Evolutionary conservation across 2,329 filamentous ascomycete species (phyloP), one percentile per base, ranked within the genome.

Genomic region (Helicocarpus griseus): DNA sequence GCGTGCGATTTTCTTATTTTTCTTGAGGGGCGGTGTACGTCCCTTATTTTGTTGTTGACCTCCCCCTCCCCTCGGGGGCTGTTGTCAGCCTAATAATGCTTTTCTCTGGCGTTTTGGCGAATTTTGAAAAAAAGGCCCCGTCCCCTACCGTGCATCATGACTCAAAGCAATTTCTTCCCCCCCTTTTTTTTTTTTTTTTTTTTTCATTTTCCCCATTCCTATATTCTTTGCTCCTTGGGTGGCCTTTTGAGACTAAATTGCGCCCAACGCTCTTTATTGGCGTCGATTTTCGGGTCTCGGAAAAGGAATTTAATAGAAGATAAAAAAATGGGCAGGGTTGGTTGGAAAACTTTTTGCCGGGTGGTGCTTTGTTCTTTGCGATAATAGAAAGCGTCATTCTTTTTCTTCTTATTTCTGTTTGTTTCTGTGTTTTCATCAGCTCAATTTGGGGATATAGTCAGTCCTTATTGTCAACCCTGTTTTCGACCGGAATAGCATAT

Each of bases 221-320:
- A 14, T 31, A 5, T 5, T 17, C n/a, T 31, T 13, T 31, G 29
- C n/a, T n/a, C n/a, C n/a, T n/a, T n/a, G n/a, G n/a, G n/a, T n/a
- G n/a, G n/a, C n/a, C n/a, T 19, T 21, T 29, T 21, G 7, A 45
- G 2, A n/a, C 31, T n/a, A 11, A 44, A 2, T 29, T 24, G 31
- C n/a, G 9, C n/a, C 26, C 31, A 46, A 46, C 7, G n/a, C n/a
- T n/a, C n/a, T n/a, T n/a, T 33, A 50, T 36, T 22, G 51, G 39
- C 26, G 24, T 46, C n/a, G 35, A 19, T 22, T 47, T 47, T 47
- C 7, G 45, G 45, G 14, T 47, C 31, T 47, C 45, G 31, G n/a
- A 35, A 47, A 36, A 24, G 43, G 11, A 19, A 36, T 9, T 5
- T 33, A 24, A 26, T 13, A 26, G 7, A 36, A 47, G 5, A n/a